A percentile compares a stretch with the other conserved stretches of the same genome.
Evolutionary conservation across 2,329 filamentous ascomycete genomes (phyloP).

Genomic region (Diplocarpon rosae): DNA sequence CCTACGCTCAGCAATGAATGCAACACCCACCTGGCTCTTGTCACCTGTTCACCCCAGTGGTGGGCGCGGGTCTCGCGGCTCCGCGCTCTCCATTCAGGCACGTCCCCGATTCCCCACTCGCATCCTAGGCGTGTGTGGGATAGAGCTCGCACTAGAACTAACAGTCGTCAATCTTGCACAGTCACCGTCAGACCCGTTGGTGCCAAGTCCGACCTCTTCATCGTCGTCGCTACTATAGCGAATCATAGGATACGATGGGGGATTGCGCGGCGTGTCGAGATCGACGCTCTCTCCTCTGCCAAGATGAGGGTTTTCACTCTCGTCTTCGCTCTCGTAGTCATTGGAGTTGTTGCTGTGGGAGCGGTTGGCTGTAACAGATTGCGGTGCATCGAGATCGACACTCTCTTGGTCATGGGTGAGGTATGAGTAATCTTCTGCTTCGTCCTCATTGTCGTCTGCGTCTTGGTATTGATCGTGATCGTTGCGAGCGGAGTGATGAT

Average conservation of each 20-base stretch:
- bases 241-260: neutral
- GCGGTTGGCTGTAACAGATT: neutral
- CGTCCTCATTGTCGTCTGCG: neutral
- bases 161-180: neutral
- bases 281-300: slow-evolving; percentile 1
- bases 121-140: neutral
- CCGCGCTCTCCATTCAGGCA: no score
- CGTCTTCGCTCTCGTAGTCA: neutral
- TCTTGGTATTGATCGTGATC: neutral
- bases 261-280: neutral
- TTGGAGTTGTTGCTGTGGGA: neutral
- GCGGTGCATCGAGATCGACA: slow-evolving; percentile 2
- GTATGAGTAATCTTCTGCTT: neutral
- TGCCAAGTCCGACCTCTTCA: neutral
- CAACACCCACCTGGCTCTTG: no score
- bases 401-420: slow-evolving; percentile 3
- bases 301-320: neutral
- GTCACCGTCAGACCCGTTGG: neutral
- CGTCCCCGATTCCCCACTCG: no score
- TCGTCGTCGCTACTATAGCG: neutral
- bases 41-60: no score
- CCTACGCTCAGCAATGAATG: no score
- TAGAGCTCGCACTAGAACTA: neutral
- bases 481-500: neutral
- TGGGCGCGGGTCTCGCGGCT: no score